Conservation (phyloP, 257 asterid species). For the Ophiorrhiza pumila region DNA sequence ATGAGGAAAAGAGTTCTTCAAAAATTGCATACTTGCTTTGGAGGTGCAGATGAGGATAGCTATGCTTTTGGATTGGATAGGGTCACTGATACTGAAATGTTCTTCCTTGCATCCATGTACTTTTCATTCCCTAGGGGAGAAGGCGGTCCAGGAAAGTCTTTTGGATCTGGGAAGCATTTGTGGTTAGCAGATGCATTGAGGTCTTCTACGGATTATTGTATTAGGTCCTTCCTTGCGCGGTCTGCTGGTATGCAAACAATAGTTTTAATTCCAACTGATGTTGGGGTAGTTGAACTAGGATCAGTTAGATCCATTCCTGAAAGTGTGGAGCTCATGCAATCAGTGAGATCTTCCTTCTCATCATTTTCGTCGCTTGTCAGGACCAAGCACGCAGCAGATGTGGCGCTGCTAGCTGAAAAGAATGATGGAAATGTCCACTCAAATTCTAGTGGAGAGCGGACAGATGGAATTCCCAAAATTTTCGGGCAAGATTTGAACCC, state of each 20-base stretch:
- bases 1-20: constrained; percentile 90
- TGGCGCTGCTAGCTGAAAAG: constrained; percentile 30
- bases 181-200: constrained; percentile 66
- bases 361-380: constrained; percentile 39
- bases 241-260: constrained; percentile 86
- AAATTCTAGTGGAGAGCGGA: constrained; percentile 29
- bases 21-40: constrained; percentile 67
- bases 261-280: constrained; percentile 76
- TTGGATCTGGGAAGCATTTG: constrained; percentile 52
- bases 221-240: constrained; percentile 77
- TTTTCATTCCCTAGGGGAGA: constrained; percentile 75
- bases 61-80: constrained; percentile 86
- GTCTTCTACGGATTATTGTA: constrained; percentile 54
- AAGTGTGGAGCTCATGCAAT: constrained; percentile 48
- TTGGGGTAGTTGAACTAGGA: constrained; percentile 91
- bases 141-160: constrained; percentile 91
- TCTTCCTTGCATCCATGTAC: constrained; percentile 95
- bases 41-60: constrained; percentile 75
- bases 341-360: constrained; percentile 55
- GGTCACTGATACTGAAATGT: constrained; percentile 95
- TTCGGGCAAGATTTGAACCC: constrained; percentile 68
- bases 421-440: constrained; percentile 28
- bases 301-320: constrained; percentile 75
- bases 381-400: constrained; percentile 44
- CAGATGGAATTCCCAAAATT: constrained; percentile 44